Percentiles rank a stretch among this genome's conserved stretches.
phyloP scores from a whole-genome alignment of 106 monocot genomes.

The Acorus gramineus region DNA sequence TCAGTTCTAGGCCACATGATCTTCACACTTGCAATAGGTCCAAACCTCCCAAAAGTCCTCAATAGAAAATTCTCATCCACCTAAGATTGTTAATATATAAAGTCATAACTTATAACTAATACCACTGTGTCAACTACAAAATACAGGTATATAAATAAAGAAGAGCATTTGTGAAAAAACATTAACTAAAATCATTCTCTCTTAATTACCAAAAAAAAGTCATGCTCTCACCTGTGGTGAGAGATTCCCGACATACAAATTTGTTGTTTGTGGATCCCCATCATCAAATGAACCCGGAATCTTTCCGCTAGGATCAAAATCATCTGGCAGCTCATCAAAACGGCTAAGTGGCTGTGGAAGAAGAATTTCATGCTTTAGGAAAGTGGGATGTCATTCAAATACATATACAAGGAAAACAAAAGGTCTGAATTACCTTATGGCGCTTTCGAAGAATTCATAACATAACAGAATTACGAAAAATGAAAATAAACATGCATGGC shows the following conservation, averaged over 20 bases:
- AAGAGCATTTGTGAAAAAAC: no score
- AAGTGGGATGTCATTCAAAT: neutral
- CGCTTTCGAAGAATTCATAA: no score
- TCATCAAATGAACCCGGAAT: constrained; percentile 98
- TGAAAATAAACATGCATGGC: no score
- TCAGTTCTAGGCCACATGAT: constrained; percentile 99
- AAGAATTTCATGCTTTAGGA: neutral
- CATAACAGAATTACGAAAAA: no score
- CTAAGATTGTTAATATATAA: constrained; percentile 20
- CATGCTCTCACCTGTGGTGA: constrained; percentile 62
- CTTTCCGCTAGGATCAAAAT: constrained; percentile 87
- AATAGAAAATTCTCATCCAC: constrained; percentile 99
- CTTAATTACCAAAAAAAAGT: neutral
- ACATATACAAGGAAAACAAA: no score
- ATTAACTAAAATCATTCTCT: no score
- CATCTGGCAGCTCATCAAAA: constrained; percentile 93
- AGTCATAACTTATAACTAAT: neutral
- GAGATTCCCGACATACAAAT: constrained; percentile 98
- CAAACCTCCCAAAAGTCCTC: constrained; percentile 98
- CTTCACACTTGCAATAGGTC: constrained; percentile 99
- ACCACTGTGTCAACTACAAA: no score
- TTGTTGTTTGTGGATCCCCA: constrained; percentile 98
- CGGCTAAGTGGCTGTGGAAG: constrained; percentile 59
- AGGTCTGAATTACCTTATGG: no score
- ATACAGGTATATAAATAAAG: neutral